These are phyloP conservation scores for Haplosporangium sp. DNA, from an alignment of 371 early-diverging fungal species.

Conservation along the genomic window DNA sequence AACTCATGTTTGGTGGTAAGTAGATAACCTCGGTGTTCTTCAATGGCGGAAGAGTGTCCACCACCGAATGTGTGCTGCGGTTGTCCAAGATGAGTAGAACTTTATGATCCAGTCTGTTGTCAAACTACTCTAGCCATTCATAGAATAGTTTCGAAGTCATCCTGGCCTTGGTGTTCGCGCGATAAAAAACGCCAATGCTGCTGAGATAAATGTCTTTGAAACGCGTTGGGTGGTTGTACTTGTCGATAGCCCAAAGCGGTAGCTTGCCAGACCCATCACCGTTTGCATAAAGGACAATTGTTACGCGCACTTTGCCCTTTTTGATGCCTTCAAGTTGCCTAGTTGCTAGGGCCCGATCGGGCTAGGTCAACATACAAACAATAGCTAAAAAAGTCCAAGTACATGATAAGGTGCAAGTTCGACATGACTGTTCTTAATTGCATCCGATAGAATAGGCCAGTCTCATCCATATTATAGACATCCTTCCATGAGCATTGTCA, in stretches of 20 bases:
- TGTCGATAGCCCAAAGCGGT: conserved; percentile 4
- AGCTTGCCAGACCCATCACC: conserved; percentile 14
- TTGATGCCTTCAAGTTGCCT: conserved; percentile 5
- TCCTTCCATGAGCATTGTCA: conserved; percentile 7
- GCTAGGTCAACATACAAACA: neutral
- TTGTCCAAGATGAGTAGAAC: conserved; percentile 2
- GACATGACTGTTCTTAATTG: neutral
- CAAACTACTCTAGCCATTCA: neutral
- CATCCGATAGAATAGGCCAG: conserved; percentile 4
- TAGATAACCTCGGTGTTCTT: no score
- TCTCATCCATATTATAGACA: conserved; percentile 4
- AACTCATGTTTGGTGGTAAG: no score
- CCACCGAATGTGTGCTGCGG: neutral
- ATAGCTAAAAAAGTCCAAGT: neutral
- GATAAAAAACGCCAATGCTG: no score
- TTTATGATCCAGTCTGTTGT: neutral
- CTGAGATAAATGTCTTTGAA: no score
- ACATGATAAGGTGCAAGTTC: no score
- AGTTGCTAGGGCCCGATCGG: neutral
- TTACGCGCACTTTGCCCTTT: conserved; percentile 3
- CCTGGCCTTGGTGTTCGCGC: no score
- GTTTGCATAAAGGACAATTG: neutral
- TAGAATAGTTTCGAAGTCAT: no score
- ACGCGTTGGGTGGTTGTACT: no score
- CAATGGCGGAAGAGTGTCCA: no score